Evolutionary conservation across 768 basidiomycete species (phyloP).

Genomic region (Cantharellus cinnabarinus): DNA sequence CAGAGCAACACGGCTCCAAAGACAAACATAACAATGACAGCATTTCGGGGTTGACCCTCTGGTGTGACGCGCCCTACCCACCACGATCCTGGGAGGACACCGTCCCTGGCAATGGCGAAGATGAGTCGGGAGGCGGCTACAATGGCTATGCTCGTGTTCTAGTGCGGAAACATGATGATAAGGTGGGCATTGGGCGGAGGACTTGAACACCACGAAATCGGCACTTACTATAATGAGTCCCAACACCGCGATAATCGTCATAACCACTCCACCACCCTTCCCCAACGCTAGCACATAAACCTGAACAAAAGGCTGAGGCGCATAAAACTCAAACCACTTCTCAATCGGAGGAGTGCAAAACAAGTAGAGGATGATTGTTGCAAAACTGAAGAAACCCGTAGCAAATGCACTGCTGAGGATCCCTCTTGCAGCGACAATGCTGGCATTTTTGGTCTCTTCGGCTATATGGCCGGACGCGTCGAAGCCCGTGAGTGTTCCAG

Average conservation of each 20-base stretch:
- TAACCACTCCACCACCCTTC: slow-evolving; percentile 57
- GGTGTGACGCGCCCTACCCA: slow-evolving; percentile 66
- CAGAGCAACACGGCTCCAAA: slow-evolving; percentile 62
- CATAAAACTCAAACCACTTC: slow-evolving; percentile 48
- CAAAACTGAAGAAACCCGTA: slow-evolving; percentile 62
- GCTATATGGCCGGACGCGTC: slow-evolving; percentile 78
- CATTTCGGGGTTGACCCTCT: slow-evolving; percentile 59
- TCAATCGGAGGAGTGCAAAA: slow-evolving; percentile 71
- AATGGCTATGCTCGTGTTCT: slow-evolving; percentile 77
- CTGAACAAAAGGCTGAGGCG: slow-evolving; percentile 83
- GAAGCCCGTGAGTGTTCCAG: slow-evolving; percentile 77
- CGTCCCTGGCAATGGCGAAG: slow-evolving; percentile 88
- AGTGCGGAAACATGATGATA: background rate
- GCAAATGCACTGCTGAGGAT: slow-evolving; percentile 60
- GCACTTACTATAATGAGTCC: slow-evolving; percentile 61
- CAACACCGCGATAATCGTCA: slow-evolving; percentile 66
- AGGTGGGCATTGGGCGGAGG: background rate
- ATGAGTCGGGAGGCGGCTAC: slow-evolving; percentile 77
- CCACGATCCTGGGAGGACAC: slow-evolving; percentile 59
- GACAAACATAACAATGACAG: slow-evolving; percentile 69
- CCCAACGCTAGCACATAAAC: slow-evolving; percentile 73
- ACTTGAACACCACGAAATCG: background rate
- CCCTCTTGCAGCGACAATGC: slow-evolving; percentile 62
- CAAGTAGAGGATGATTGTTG: slow-evolving; percentile 58
- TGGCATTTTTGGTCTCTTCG: slow-evolving; percentile 73